Base-by-base conservation (phyloP, 1,284 basidiomycete genomes). In the Mixia osmundae region DNA sequence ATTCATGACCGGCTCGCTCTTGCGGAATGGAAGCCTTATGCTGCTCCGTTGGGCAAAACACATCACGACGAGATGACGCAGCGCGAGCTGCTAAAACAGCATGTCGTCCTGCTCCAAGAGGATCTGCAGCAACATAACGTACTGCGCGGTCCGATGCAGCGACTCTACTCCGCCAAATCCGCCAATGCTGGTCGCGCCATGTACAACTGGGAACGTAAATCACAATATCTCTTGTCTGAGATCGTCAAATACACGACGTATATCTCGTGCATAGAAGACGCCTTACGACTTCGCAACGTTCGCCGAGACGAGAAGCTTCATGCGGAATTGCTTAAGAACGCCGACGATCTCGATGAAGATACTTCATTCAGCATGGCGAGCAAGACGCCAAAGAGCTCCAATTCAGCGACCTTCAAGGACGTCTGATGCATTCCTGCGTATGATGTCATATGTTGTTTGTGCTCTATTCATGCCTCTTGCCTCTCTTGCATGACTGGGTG, bases 211-310 rank as follows among this genome's bases (percentile, higher is more conserved):
- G 76, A 82, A 54, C 73, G 72, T 49, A 85, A 79, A 54, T 79
- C 76, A 6, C 72, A 78, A 50, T 79, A 80, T 54, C 61, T 95
- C 29, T 63, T 87, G 38, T 70, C 74, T 11, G 89, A 97, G 58
- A 78, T 83, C 33, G 76, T 83, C 54, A 95, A 95, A 55, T 97
- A 91, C 57, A 72, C 82, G 36, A 76, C 75, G n/a, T 97, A 97
- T 56, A 72, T 85, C 41, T 82, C 91, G 44, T 76, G 77, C 5
- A 62, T 97, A 20, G 68, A 74, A 51, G 57, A 63, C 12, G 82
- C 76, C 21, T 25, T 34, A 6, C 12, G 18, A 16, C 27, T 29
- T 7, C 27, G 27, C 7, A 11, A 29, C 7, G 7, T 6, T 11
- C 27, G 27, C 7, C 18, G 12, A 16, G 27, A 7, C 6, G 8